A percentile compares a stretch with the other conserved stretches of the same genome.
Conservation (phyloP, 1,284 basidiomycete species). For the Cystobasidium slooffiae region DNA sequence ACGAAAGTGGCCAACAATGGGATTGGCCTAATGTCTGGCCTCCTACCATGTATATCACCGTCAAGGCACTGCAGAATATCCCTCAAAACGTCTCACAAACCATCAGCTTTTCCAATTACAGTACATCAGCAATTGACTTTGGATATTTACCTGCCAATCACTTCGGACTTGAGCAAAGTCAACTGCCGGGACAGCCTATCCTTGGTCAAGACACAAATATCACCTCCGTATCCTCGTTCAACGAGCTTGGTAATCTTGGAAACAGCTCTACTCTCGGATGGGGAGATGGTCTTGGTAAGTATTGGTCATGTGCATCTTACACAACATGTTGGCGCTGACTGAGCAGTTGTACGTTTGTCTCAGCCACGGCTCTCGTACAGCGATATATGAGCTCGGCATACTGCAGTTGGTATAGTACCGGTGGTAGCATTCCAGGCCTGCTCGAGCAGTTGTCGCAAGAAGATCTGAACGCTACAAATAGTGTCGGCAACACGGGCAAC, state of each 20-base stretch:
- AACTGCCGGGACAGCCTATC: conserved; percentile 71
- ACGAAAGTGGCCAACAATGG: conserved; percentile 82
- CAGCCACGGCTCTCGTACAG: conserved; percentile 65
- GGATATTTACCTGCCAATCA: conserved; percentile 73
- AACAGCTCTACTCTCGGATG: conserved; percentile 66
- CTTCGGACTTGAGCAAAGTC: conserved; percentile 68
- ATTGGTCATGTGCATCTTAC: background rate
- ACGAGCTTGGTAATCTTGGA: conserved; percentile 72
- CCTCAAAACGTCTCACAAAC: conserved; percentile 68
- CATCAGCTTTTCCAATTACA: conserved; percentile 61
- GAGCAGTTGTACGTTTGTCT: conserved; percentile 56
- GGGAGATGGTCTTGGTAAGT: conserved; percentile 66
- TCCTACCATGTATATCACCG: conserved; percentile 67
- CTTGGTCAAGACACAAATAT: conserved; percentile 47
- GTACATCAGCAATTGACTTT: conserved; percentile 63
- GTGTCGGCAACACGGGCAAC: conserved; percentile 38
- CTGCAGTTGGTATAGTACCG: conserved; percentile 87
- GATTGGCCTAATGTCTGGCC: conserved; percentile 68
- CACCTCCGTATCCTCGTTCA: conserved; percentile 60
- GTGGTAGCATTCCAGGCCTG: conserved; percentile 70
- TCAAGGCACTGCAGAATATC: conserved; percentile 74
- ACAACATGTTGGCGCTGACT: background rate
- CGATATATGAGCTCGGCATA: conserved; percentile 79
- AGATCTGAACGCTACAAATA: conserved; percentile 36
- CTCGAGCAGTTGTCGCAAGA: conserved; percentile 29